These are phyloP conservation scores for Calophaca sinica DNA, from an alignment of 306 rosid species.

Conservation along the genomic window DNA sequence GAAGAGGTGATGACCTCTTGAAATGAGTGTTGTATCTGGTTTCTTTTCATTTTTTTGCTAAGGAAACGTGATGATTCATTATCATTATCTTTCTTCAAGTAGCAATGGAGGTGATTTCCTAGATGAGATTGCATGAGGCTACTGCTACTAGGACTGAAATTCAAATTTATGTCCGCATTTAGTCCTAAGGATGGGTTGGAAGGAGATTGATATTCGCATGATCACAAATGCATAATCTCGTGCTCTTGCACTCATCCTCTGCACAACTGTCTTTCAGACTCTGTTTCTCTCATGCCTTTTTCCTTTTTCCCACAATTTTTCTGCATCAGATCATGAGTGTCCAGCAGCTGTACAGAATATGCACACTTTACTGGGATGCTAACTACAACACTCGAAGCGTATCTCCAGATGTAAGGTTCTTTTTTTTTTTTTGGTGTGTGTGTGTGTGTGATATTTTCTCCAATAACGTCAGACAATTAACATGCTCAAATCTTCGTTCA, in stretches of 20 bases:
- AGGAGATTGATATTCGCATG: slow-evolving; percentile 19
- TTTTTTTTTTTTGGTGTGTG: too few relatives aligned
- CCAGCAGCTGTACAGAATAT: slow-evolving; percentile 97
- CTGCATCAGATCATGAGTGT: slow-evolving; percentile 88
- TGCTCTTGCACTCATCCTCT: slow-evolving; percentile 19
- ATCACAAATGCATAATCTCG: slow-evolving; percentile 40
- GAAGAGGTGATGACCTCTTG: background rate
- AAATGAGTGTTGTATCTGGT: slow-evolving; percentile 19
- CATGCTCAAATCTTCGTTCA: slow-evolving; percentile 50
- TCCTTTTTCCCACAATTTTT: slow-evolving; percentile 1
- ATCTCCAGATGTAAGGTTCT: slow-evolving; percentile 78
- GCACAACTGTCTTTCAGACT: slow-evolving; percentile 12
- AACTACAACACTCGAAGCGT: slow-evolving; percentile 97
- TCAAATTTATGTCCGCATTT: slow-evolving; percentile 29
- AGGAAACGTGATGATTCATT: slow-evolving; percentile 32
- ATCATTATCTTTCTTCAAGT: slow-evolving; percentile 18
- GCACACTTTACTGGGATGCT: slow-evolving; percentile 97
- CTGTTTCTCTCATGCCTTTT: slow-evolving; percentile 17
- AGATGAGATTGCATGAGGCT: slow-evolving; percentile 36
- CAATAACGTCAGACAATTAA: slow-evolving; percentile 33
- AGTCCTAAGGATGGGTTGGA: slow-evolving; percentile 30
- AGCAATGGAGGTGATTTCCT: slow-evolving; percentile 24
- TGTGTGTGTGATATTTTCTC: slow-evolving; percentile 11
- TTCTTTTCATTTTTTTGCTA: slow-evolving; percentile 2
- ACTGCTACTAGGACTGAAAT: slow-evolving; percentile 17